Conservation (phyloP, 257 asterid species). For the Solanum ossicruentum region DNA sequence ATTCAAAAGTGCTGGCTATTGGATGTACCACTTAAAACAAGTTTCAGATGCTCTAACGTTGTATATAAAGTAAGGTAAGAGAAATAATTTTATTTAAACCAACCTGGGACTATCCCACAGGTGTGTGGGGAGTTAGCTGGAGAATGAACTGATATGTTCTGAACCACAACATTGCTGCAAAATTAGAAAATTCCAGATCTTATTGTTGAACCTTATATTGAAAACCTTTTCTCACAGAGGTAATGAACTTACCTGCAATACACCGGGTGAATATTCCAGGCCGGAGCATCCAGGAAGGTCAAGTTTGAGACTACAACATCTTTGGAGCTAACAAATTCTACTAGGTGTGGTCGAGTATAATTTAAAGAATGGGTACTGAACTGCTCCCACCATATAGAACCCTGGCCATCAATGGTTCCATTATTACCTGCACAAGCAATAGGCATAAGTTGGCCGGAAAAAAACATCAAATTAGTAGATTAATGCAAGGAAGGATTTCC, state of each 20-base stretch:
- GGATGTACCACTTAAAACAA: neutral
- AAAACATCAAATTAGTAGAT: neutral
- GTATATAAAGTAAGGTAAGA: neutral
- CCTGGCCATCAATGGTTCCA: constrained; percentile 78
- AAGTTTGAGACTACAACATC: constrained; percentile 54
- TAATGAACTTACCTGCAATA: constrained; percentile 52
- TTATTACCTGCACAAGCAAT: constrained; percentile 41
- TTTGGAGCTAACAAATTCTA: constrained; percentile 42
- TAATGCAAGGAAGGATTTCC: neutral
- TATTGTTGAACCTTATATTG: neutral
- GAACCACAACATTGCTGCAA: constrained; percentile 64
- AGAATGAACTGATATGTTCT: constrained; percentile 53
- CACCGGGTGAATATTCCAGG: constrained; percentile 57
- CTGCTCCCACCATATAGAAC: constrained; percentile 74
- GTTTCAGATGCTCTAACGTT: neutral
- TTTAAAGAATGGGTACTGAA: constrained; percentile 32
- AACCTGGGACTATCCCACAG: constrained; percentile 73
- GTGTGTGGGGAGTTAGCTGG: constrained; percentile 67
- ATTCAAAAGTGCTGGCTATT: neutral
- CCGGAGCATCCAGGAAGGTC: constrained; percentile 68
- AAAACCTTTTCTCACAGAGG: neutral
- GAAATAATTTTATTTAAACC: neutral
- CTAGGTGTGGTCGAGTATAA: constrained; percentile 67
- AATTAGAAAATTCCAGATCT: neutral
- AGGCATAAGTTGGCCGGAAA: neutral